A percentile compares a stretch with the other conserved stretches of the same genome.
Evolutionary conservation across 2,329 filamentous ascomycete genomes (phyloP).

Genomic region (Sphaerulina musiva): DNA sequence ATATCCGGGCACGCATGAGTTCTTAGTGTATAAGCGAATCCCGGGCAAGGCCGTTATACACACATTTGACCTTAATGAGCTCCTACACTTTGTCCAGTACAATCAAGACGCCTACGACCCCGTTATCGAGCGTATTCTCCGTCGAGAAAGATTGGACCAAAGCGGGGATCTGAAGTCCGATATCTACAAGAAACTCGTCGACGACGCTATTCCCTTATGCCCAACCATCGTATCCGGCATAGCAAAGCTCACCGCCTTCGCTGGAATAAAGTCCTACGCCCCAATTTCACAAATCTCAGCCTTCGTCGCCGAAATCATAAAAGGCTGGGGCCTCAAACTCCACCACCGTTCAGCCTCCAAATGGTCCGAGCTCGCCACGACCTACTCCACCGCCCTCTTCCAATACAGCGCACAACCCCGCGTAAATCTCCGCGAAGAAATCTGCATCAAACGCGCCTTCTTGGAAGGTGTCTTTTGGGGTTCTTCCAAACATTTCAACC

Average conservation of each 20-base stretch:
- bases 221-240: background rate
- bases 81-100: background rate
- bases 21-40: background rate
- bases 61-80: background rate
- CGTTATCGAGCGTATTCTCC: background rate
- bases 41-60: constrained; percentile 1
- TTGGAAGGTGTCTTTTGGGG: background rate
- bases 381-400: background rate
- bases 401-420: background rate
- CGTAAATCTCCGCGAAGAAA: background rate
- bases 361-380: background rate
- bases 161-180: background rate
- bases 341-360: background rate
- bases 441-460: background rate
- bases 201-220: background rate
- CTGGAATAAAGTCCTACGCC: background rate
- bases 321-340: background rate
- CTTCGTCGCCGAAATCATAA: background rate
- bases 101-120: background rate
- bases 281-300: background rate
- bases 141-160: background rate
- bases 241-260: background rate
- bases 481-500: background rate
- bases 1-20: background rate
- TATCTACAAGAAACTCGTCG: background rate